Evolutionary conservation across 179 eudicot species (phyloP), one percentile per base, ranked within the genome.

Genomic region (Sideroxylon spinosum): DNA sequence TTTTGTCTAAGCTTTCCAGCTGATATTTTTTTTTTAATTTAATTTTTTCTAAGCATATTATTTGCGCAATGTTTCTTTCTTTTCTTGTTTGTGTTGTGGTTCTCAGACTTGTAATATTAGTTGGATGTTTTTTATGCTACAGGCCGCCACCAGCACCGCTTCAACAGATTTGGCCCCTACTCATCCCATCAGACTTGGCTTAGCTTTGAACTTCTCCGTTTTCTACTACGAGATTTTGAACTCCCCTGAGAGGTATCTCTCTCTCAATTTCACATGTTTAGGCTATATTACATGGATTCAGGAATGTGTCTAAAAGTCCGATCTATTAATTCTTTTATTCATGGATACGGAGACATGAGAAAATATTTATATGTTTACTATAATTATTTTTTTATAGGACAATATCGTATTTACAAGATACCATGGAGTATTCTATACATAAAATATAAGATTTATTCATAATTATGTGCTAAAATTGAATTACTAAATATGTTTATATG

Each of bases 181-280:
- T 71, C 85, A 83, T 83, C 85, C 85, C 67, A 83, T 79, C 74
- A 76, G 82, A 59, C 80, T 79, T 66, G 85, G 85, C 68, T 65
- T 79, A 75, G 85, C 85, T 83, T 52, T 83, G 65, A 79, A 83
- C 80, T 83, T 65, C 65, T 83, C 82, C 56, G 85, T 83, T 12
- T 83, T 83, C 50, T 83, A 83, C 75, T 83, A 83, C 37, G 85
- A 82, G 78, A 82, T 82, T 65, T 44, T 59, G 57, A 81, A 69
- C 28, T 67, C 82, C 49, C 80, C 80, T 49, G 79, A 73, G 59
- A 80, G 74, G 84, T 77, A 53, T 56, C 61, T 72, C 75, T 73
- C 23, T 74, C 67, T 62, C 70, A 25, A 32, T 68, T 55, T 29
- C 69, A 37, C n/a, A 52, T 52, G 2, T 52, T 52, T 37, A 37